These are phyloP conservation scores for Aspergillus sp. DNA, from an alignment of 2,329 filamentous ascomycete genomes.

Conservation along the genomic window DNA sequence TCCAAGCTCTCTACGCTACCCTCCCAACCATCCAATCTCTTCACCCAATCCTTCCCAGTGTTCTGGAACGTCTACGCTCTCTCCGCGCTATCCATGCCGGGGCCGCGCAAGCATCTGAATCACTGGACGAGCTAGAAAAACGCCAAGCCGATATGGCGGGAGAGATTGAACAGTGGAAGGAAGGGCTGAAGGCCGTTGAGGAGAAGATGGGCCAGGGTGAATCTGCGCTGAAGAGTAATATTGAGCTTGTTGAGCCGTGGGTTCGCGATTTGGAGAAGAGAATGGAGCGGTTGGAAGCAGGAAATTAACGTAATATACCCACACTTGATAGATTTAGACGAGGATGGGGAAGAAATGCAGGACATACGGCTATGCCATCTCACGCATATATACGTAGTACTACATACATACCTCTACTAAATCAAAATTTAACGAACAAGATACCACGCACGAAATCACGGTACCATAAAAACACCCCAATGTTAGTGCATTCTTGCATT, in stretches of 20 bases:
- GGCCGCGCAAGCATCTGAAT: constrained; percentile 77
- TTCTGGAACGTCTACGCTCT: constrained; percentile 82
- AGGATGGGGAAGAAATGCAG: background rate
- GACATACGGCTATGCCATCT: background rate
- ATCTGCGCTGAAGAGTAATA: constrained; percentile 71
- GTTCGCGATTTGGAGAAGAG: constrained; percentile 81
- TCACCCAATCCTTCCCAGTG: constrained; percentile 76
- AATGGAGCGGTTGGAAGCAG: constrained; percentile 59
- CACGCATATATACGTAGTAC: background rate
- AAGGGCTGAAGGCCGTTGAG: constrained; percentile 77
- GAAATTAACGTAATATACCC: background rate
- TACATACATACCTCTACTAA: too few relatives aligned
- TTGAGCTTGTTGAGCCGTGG: constrained; percentile 83
- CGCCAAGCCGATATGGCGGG: constrained; percentile 77
- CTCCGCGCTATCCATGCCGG: constrained; percentile 82
- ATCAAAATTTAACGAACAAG: too few relatives aligned
- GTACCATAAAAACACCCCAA: background rate
- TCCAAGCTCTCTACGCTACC: constrained; percentile 87
- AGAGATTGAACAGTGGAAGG: constrained; percentile 84
- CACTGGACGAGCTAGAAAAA: constrained; percentile 73
- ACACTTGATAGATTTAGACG: background rate
- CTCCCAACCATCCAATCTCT: constrained; percentile 85
- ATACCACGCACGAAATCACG: too few relatives aligned
- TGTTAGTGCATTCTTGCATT: background rate
- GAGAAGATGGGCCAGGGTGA: constrained; percentile 69